phyloP scores from a whole-genome alignment of 495 filamentous ascomycete species.

The Penicillium lividum region DNA sequence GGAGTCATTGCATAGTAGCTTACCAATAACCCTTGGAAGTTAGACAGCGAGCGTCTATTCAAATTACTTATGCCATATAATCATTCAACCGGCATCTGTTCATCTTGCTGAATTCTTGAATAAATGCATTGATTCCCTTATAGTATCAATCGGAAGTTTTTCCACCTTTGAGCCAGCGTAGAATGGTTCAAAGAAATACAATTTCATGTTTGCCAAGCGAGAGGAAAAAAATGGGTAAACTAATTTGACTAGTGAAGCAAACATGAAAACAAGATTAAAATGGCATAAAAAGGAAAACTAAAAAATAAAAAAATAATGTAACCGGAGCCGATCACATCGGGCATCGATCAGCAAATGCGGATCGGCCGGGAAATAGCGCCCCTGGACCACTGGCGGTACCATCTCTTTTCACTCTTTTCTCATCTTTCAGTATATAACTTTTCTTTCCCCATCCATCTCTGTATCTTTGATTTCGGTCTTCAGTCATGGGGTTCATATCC shows the following conservation, averaged over 20 bases:
- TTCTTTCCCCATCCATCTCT: background rate
- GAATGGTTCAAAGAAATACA: background rate
- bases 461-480: constrained; percentile 15
- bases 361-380: constrained; percentile 28
- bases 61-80: background rate
- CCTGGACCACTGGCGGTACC: constrained; percentile 24
- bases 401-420: constrained; percentile 23
- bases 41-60: background rate
- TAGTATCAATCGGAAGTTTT: background rate
- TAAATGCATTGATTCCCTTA: background rate
- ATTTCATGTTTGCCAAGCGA: too few species aligned
- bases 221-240: too few species aligned
- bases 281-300: too few species aligned
- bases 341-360: constrained; percentile 26
- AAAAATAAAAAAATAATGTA: too few species aligned
- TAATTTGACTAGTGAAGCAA: background rate
- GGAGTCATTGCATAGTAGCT: background rate
- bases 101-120: background rate
- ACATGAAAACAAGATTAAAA: too few species aligned
- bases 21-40: background rate
- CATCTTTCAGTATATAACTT: constrained; percentile 4
- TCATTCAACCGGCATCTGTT: background rate
- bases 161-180: background rate
- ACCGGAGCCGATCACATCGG: constrained; percentile 9
- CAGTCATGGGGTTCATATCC: constrained; percentile 48